phyloP scores from a whole-genome alignment of 2,329 filamentous ascomycete species.

The Neofusicoccum cordaticola region DNA sequence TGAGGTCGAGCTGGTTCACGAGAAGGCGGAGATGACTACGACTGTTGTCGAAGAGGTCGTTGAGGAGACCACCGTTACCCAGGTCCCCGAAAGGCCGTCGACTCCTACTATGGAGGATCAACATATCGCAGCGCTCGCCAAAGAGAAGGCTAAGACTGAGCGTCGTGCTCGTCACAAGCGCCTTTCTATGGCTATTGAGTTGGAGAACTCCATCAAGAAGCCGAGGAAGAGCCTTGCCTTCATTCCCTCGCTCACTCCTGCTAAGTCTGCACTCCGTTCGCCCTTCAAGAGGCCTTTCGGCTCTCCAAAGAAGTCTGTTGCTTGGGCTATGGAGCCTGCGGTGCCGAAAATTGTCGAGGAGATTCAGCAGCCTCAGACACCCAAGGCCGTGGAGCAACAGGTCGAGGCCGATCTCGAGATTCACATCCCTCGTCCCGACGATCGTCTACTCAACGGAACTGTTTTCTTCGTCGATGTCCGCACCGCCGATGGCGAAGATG shows the following conservation, averaged over 20 bases:
- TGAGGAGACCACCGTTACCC: neutral
- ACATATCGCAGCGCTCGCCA: neutral
- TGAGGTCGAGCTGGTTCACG: neutral
- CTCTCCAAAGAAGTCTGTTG: constrained; percentile 38
- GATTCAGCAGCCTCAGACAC: constrained; percentile 11
- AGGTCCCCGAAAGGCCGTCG: constrained; percentile 1
- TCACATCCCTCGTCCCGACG: constrained; percentile 25
- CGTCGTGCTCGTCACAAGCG: constrained; percentile 6
- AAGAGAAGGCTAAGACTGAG: constrained; percentile 16
- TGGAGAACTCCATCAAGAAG: constrained; percentile 16
- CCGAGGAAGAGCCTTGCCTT: constrained; percentile 15
- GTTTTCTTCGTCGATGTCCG: constrained; percentile 82
- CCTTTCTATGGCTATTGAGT: constrained; percentile 13
- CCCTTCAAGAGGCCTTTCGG: constrained; percentile 29
- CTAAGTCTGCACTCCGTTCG: constrained; percentile 34
- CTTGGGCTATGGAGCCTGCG: constrained; percentile 23
- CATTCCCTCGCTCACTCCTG: constrained; percentile 18
- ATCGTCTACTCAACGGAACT: constrained; percentile 52
- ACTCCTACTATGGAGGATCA: constrained; percentile 1
- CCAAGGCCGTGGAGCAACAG: constrained; percentile 4
- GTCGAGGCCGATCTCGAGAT: constrained; percentile 20
- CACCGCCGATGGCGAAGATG: constrained; percentile 68
- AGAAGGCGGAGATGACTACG: neutral
- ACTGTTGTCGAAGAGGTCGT: neutral
- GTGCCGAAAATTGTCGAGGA: neutral